Evolutionary conservation across 768 basidiomycete genomes (phyloP), one percentile per base, ranked within the genome.

Genomic region (Lentinula sp.): DNA sequence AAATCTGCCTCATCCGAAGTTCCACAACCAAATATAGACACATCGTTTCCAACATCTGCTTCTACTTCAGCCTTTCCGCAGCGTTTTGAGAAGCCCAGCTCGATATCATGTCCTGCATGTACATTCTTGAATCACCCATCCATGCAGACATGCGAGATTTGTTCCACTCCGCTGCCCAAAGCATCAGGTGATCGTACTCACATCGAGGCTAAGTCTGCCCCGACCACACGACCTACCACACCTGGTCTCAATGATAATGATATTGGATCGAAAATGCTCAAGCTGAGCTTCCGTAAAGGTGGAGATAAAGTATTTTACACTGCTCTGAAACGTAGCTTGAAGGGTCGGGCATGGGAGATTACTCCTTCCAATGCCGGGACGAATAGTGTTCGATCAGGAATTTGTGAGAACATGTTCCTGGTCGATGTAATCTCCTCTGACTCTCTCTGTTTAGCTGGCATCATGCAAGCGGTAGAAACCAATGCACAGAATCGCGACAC

Each of bases 121-220:
- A 98, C 96, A 1, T 99, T 95, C 70, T 77, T 95, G 12, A 99
- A 99, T 72, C 87, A 91, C 62, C 85, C 85, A 0, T 87, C 83
- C 1, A 77, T 95, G 59, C 72, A 72, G 0, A 70, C 75, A 7
- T 98, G 96, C 74, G 96, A 98, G 72, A 89, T 98, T 2, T 98
- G 96, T 69, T 80, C 79, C 5, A 88, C 93, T 4, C 76, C 83
- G 0, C 76, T 98, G 9, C 86, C 85, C 33, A 66, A 61, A 16
- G 52, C 62, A 4, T 45, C 64, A 18, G 49, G 32, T 12, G 18
- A 16, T 48, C 15, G 2, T 39, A 39, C 23, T 4, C n/a, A 43
- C 9, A 69, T 70, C 1, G 68, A 68, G 28, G 77, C 80, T 65
- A 84, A 81, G 64, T 90, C 87, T 5, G 87, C 83, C 3, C 87